Evolutionary conservation across 2,329 filamentous ascomycete genomes (phyloP), one percentile per base, ranked within the genome.

Genomic region (Graphilbum ipis-grandicollis): DNA sequence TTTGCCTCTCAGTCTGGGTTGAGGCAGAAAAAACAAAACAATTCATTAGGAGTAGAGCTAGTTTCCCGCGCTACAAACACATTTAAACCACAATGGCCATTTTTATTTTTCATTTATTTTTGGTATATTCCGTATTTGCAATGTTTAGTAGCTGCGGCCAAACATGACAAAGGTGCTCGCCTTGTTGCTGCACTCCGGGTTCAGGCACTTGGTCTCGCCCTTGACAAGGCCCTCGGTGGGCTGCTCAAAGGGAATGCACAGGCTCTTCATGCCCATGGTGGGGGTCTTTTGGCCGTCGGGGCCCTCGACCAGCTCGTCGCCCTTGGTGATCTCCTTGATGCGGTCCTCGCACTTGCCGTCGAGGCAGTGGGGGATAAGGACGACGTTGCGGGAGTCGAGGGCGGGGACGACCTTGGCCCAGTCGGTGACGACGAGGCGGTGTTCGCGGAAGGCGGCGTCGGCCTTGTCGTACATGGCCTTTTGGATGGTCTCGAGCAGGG

Each of bases 111-210:
- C 8, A 7, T 33, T 31, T 19, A 9, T 19, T 2, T 28, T 28
- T n/a, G 31, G n/a, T 18, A 2, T 14, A 31, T 29, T 18, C 15
- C 10, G 7, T 31, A 13, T 18, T 22, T n/a, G 31, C 33, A 28
- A 33, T 14, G n/a, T 19, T 34, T 66, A 74, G 53, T 74, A 75
- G 53, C 68, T 79, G 60, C 79, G 68, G 50, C 88, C 88, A 58
- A 94, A 96, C 76, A 94, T 79, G 57, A 82, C 81, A 79, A 83
- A 96, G 51, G 78, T 71, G 65, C 88, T 74, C 15, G 88, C 88
- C 35, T 74, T 60, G 44, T 65, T 66, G 42, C 65, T 64, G 60
- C 88, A 96, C 51, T 88, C 79, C 31, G 88, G 88, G 66, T 82
- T 94, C 49, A 88, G 66, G 55, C 90, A 98, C 60, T 90, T 86